phyloP scores from a whole-genome alignment of 805 yeast species.

The Sugiyamaella qingdaonensis region DNA sequence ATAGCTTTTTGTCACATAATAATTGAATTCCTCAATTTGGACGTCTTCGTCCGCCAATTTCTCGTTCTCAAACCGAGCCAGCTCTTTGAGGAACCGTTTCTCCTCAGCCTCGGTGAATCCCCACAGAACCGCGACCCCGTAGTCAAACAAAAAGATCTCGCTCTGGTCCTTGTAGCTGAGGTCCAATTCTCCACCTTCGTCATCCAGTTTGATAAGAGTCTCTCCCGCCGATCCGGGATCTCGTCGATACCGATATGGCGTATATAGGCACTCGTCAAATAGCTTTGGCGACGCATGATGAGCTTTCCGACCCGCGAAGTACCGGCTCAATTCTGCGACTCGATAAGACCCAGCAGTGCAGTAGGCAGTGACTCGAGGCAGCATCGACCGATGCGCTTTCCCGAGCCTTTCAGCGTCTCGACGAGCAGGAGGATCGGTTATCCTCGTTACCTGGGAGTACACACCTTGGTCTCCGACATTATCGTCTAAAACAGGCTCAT shows the following conservation, averaged over 20 bases:
- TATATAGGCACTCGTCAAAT: constrained; percentile 91
- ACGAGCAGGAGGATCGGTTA: constrained; percentile 83
- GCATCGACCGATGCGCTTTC: constrained; percentile 71
- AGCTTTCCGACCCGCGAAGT: constrained; percentile 71
- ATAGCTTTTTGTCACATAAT: constrained; percentile 87
- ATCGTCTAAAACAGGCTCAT: constrained; percentile 24
- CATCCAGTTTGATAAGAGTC: constrained; percentile 64
- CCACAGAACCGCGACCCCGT: constrained; percentile 97
- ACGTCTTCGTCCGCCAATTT: constrained; percentile 88
- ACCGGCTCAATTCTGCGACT: constrained; percentile 80
- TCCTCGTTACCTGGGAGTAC: constrained; percentile 77
- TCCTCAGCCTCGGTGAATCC: constrained; percentile 88
- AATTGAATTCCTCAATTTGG: constrained; percentile 91
- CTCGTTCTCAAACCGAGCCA: constrained; percentile 86
- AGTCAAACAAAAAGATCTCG: constrained; percentile 86
- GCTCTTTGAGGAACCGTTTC: constrained; percentile 68
- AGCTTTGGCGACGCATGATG: constrained; percentile 69
- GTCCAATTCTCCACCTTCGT: constrained; percentile 93
- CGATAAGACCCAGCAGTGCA: constrained; percentile 92
- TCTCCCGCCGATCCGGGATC: constrained; percentile 36
- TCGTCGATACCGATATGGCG: constrained; percentile 62
- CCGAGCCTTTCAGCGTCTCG: constrained; percentile 92
- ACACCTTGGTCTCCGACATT: constrained; percentile 48
- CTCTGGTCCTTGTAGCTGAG: constrained; percentile 64
- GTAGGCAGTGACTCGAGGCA: constrained; percentile 93